Base-by-base conservation (phyloP, 2,329 filamentous ascomycete genomes). In the Phoma sp. region DNA sequence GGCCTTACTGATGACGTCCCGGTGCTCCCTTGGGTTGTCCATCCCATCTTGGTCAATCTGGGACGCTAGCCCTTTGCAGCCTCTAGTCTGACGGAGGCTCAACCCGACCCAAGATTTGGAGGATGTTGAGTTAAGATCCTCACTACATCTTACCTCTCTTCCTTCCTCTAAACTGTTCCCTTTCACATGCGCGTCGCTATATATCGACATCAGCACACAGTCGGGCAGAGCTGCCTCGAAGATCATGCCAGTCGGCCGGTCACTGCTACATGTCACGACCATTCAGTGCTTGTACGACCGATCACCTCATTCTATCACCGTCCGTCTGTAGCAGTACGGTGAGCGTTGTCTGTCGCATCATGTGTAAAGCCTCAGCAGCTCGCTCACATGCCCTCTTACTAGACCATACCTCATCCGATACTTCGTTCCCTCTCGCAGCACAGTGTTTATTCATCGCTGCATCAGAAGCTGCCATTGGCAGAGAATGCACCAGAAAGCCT, bases 21-120 rank as follows among this genome's bases (percentile, higher is more conserved):
- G 36, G 29, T 18, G 7, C 41, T 50, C 46, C 46, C 30, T 36
- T 27, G 9, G 27, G 13, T 8, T 7, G 27, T 27, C 40, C 9
- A 30, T 14, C 27, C 27, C 30, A 32, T 29, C 27, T 29, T 29
- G 27, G 27, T 29, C 27, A 29, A 29, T 29, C 27, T 29, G 27
- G 27, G 27, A 9, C 27, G 27, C 52, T 55, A 55, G 42, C 52
- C 46, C 18, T 13, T 50, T 38, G 27, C 11, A 41, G 52, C 22
- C 22, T 35, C 29, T 48, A 48, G 44, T 30, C 30, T 32, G 27
- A 23, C 46, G 46, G 52, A 49, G 40, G 46, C 52, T 49, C 41
- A 30, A 38, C 18, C 52, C 46, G 52, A 47, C 22, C 46, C 52
- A 55, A 49, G 46, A 25, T 50, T 45, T 29, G 18, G 37, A 27